Conservation (phyloP, 1,284 basidiomycete genomes). For the Cryptococcus deneoformans region DNA sequence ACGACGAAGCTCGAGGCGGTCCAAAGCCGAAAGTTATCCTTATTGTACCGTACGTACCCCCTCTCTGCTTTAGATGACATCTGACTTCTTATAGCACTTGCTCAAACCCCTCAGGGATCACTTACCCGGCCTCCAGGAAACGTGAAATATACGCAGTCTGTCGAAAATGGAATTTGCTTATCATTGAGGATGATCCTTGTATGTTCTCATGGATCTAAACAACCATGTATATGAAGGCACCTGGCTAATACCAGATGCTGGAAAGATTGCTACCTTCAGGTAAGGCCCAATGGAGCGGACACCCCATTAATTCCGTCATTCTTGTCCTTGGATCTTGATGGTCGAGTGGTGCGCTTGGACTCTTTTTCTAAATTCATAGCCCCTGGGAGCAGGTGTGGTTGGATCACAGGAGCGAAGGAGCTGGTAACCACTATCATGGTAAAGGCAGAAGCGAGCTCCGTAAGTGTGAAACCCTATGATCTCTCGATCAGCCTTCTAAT, state of each 20-base stretch:
- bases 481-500: background rate
- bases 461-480: background rate
- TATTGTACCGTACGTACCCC: constrained; percentile 24
- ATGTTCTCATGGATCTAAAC: background rate
- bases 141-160: constrained; percentile 69
- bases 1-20: constrained; percentile 57
- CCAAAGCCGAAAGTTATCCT: constrained; percentile 51
- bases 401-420: constrained; percentile 56
- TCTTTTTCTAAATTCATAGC: constrained; percentile 48
- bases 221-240: background rate
- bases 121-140: constrained; percentile 61
- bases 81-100: constrained; percentile 40
- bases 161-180: constrained; percentile 66
- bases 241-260: too few species aligned
- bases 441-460: constrained; percentile 22
- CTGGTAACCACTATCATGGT: constrained; percentile 27
- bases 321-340: constrained; percentile 53
- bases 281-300: constrained; percentile 46
- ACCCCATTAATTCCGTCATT: constrained; percentile 31
- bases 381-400: constrained; percentile 63
- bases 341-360: constrained; percentile 53
- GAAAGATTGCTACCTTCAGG: constrained; percentile 43
- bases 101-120: constrained; percentile 69
- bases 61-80: background rate
- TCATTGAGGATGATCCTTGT: constrained; percentile 72